Base-by-base conservation (phyloP, 768 basidiomycete genomes). In the Serendipita sp. region DNA sequence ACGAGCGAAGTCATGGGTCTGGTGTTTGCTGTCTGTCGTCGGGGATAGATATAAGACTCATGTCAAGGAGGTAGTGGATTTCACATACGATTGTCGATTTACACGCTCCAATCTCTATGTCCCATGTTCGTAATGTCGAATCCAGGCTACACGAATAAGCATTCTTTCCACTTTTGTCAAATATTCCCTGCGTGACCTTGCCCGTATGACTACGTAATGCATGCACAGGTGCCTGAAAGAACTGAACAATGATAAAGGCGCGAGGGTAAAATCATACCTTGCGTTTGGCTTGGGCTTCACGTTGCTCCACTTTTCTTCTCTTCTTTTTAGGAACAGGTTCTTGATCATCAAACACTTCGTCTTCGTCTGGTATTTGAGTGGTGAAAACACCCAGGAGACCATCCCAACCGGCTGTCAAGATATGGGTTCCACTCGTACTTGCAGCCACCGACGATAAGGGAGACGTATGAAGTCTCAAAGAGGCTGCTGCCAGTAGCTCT, bases 361-460 rank as follows among this genome's bases (percentile, higher is more conserved):
- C 88, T 2, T 75, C 69, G 0, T 73, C 69, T 0, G 90, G 85
- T 38, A 88, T 76, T 0, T 72, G 70, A 2, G 84, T 84, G 66
- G 86, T 83, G 86, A 86, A 98, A 3, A 93, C 69, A 2, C 91
- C 90, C 65, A 98, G 79, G 15, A 92, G 78, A 7, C 82, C 79
- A 70, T 99, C 94, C 91, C 92, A 94, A 0, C 88, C 88, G 0
- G 88, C 80, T 0, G 91, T 92, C 38, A 98, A 76, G 16, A 98
- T 76, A 66, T 85, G 81, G 2, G 80, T 76, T 1, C 87, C 84
- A 7, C 78, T 69, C 5, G 72, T 41, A 65, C 83, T 82, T 0
- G 85, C 73, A 0, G 83, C 70, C 45, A 97, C 76, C 10, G 84
- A 86, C 0, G 93, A 85, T 38, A 97, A 75, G 0, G 92, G 85